Evolutionary conservation across 129 eudicot genomes (phyloP).

Genomic region (sunflower (Helianthus annuus)): HanXRQr2.0-SUNRISE NC_035447.2:52803461-52803960

Average conservation of each 20-base stretch:
- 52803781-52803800: neutral
- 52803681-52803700: neutral
- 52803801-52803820: neutral
- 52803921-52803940: neutral
- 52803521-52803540: neutral
- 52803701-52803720: neutral
- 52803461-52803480: constrained; percentile 24
- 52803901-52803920: too few relatives aligned
- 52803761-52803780: neutral
- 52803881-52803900: too few relatives aligned
- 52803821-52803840: too few relatives aligned
- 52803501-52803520: neutral
- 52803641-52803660: constrained; percentile 15
- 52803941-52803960: neutral
- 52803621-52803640: constrained; percentile 10
- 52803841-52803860: too few relatives aligned
- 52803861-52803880: too few relatives aligned
- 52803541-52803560: constrained; percentile 6
- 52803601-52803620: too few relatives aligned
- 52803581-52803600: neutral
- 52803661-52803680: neutral
- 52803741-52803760: neutral
- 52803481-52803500: constrained; percentile 17
- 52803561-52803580: constrained; percentile 16
- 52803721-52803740: neutral